A percentile compares a stretch with the other conserved stretches of the same genome.
Conservation (phyloP, 169 alveolate species). For the Eimeria sp. region DNA sequence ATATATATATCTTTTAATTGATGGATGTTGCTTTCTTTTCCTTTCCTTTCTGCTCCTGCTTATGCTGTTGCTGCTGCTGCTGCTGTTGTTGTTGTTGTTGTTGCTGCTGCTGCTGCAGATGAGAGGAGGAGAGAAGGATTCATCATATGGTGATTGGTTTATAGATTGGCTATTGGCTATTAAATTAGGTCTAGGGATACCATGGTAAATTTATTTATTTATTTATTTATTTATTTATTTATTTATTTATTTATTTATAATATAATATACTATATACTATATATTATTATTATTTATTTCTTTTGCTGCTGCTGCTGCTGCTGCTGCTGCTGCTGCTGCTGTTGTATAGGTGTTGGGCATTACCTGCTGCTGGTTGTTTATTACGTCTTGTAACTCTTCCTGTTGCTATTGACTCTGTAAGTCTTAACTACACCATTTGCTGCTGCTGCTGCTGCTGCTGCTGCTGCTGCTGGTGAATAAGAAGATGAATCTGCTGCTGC, state of each 20-base stretch:
- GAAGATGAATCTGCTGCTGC: background rate
- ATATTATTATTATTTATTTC: background rate
- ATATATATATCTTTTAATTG: no score
- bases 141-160: conserved; percentile 4
- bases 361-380: conserved; percentile 62
- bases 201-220: background rate
- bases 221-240: background rate
- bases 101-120: background rate
- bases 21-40: background rate
- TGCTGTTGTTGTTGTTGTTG: background rate
- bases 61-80: background rate
- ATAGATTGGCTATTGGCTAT: conserved; percentile 36
- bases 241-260: background rate
- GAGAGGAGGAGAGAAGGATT: background rate
- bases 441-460: no score
- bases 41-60: background rate
- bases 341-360: conserved; percentile 28
- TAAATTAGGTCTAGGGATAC: background rate
- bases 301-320: background rate
- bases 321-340: background rate
- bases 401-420: conserved; percentile 35
- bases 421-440: background rate
- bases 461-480: background rate
- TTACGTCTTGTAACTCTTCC: conserved; percentile 59
- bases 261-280: background rate